Conservation (phyloP, 164 flowering plant species). For the Kalanchoe fedtschenkoi region DNA sequence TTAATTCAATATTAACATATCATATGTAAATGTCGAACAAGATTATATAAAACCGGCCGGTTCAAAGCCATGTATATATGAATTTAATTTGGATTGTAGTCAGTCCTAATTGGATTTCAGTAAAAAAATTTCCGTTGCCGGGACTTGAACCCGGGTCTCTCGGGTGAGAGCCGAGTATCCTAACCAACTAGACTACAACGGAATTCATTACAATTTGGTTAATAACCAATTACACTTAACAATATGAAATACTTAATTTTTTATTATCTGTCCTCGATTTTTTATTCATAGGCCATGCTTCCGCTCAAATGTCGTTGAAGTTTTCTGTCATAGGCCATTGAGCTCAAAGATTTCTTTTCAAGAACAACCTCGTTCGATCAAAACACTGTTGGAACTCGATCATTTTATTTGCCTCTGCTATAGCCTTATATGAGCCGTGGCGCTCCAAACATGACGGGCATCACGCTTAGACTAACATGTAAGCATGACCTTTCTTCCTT, state of each 20-base stretch:
- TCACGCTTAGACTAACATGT: constrained; percentile 98
- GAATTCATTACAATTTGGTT: no score
- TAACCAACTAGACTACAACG: constrained; percentile 77
- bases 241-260: no score
- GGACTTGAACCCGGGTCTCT: constrained; percentile 82
- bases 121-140: constrained; percentile 73
- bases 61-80: no score
- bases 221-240: no score
- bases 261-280: no score
- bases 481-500: constrained; percentile 7
- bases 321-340: constrained; percentile 97
- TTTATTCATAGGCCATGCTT: no score
- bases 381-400: constrained; percentile 90
- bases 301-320: no score
- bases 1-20: no score
- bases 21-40: no score
- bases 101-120: no score
- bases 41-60: no score
- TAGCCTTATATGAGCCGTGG: constrained; percentile 99
- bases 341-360: constrained; percentile 94
- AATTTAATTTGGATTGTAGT: no score
- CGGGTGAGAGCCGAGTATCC: constrained; percentile 90
- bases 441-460: constrained; percentile 88
- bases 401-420: constrained; percentile 86
- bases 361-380: constrained; percentile 83